Evolutionary conservation across 2,329 filamentous ascomycete species (phyloP), one percentile per base, ranked within the genome.

Genomic region (Fusarium sp.): DNA sequence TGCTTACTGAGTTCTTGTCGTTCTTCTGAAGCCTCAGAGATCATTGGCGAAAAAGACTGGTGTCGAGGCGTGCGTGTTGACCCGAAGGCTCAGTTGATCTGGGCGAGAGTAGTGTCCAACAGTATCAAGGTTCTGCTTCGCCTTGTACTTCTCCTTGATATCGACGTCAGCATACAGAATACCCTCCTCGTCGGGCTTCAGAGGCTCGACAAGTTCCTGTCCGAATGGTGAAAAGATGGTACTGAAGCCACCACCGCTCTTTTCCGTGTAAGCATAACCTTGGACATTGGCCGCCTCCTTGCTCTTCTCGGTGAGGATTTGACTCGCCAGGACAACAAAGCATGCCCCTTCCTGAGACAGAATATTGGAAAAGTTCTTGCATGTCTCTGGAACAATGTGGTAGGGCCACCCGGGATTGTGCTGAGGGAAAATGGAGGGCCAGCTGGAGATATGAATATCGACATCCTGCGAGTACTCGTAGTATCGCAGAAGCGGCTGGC

Each of bases 261-360:
- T 25, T 45, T 45, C 43, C 23, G 43, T 45, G 20, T 45, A 45
- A 14, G 20, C 43, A 20, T 45, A 45, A 14, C 43, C 43, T 25
- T 45, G 43, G 14, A 45, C 43, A 6, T 45, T 45, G 20, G 43
- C 43, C 13, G 20, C 20, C 20, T 45, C 43, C 20, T 45, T 45
- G 43, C 43, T 45, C 43, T 45, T 45, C 20, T 45, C 43, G 43
- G 43, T 45, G 43, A 45, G 43, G 13, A 45, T 45, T 13, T 45
- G 43, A 25, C 43, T 45, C 7, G 43, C 43, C 43, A 69, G 2
- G 64, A 88, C 79, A 5, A 91, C 89, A 66, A 87, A 91, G 0
- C 86, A 81, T 7, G 84, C 82, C 0, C 86, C 85, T 72, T 92
- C 90, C 23, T 91, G 85, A 0, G 89, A 88, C 70, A 90, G 89